Evolutionary conservation across 495 filamentous ascomycete genomes (phyloP).

Genomic region (Hypoxylon trugodes): DNA sequence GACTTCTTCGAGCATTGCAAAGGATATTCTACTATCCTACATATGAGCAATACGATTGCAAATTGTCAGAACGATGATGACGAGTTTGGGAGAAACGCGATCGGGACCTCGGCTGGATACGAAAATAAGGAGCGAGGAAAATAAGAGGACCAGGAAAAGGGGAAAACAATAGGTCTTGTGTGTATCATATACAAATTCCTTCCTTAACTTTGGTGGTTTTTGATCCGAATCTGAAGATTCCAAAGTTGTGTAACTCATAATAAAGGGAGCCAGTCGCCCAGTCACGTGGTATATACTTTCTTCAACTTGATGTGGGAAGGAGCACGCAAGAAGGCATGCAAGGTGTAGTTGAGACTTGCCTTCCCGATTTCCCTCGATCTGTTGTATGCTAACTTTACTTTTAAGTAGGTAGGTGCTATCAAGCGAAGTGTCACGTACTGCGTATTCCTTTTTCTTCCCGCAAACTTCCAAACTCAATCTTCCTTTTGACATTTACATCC

Average conservation of each 20-base stretch:
- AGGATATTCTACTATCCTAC: constrained; percentile 14
- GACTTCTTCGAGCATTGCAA: not conserved
- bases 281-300: constrained; percentile 8
- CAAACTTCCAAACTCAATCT: not conserved
- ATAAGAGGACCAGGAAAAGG: not conserved
- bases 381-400: constrained; percentile 1
- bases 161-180: constrained; percentile 3
- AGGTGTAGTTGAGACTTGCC: not conserved
- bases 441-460: not conserved
- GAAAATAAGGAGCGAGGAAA: not conserved
- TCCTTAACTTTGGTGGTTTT: not conserved
- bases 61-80: constrained; percentile 1
- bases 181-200: constrained; percentile 15
- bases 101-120: not conserved
- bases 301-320: not conserved
- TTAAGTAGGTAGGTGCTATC: constrained; percentile 10
- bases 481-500: not conserved
- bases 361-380: not conserved
- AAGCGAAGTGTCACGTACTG: not conserved
- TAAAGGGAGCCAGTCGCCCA: not conserved
- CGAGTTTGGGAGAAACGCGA: not conserved
- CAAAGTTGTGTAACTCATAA: not conserved
- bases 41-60: constrained; percentile 10
- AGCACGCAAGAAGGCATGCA: not conserved
- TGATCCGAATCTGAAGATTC: no score